Evolutionary conservation across 1,139 yeast species (phyloP), one percentile per base, ranked within the genome.

Genomic region (Groenewaldozyma auringiensis): DNA sequence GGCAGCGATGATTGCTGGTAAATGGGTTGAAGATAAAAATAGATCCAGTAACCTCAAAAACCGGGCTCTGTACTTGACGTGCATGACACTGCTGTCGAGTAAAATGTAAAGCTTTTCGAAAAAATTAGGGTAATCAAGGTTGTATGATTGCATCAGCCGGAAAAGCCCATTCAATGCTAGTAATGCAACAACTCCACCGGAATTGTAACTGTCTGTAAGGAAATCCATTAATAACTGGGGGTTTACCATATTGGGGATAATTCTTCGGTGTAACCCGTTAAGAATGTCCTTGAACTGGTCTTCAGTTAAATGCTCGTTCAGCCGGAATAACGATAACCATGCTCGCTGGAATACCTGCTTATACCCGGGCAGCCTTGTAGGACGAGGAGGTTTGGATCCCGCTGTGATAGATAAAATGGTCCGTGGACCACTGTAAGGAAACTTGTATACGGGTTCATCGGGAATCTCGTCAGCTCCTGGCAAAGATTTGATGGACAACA

Each of bases 221-320:
- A 89, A 92, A 65, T 92, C 98, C 96, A 92, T 87, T 44, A 92
- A 69, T 51, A 78, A 73, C 43, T 86, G 84, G 1, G 97, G 95
- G 53, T 81, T 81, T 38, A 78, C 73, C 75, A 88, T 76, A 59
- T 74, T 76, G 37, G 97, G 96, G 34, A 92, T 81, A 43, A 92
- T 74, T 51, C 95, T 70, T 61, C 86, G 87, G 65, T 92, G 96
- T 55, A 92, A 63, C 4, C 88, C 75, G 6, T 78, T 68, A 45
- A 92, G 70, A 2, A 83, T 71, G 1, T 81, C 69, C 63, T 85
- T 86, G 64, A 83, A 83, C 62, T 87, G 95, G 6, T 59, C 65
- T 2, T 54, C 52, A 1, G 71, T 60, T 9, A 35, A 8, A 13
- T 16, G 13, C 13, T 79, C 63, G 2, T 72, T 66, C 35, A 78